phyloP scores from a whole-genome alignment of 352 stramenopile species.

The Pythium phragmitis region DNA sequence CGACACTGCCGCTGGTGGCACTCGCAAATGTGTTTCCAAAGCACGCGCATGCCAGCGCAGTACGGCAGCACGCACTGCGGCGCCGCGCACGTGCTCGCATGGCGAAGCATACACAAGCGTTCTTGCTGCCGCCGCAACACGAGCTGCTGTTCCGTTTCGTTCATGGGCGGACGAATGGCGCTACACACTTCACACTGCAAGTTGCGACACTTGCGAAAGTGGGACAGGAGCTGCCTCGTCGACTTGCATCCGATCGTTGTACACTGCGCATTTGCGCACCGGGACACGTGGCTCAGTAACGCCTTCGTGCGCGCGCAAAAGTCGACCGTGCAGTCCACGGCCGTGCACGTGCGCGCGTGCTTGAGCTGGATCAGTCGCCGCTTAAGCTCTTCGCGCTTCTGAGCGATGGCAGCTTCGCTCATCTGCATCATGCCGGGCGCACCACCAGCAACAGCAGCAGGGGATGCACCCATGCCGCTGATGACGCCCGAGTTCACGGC shows the following conservation, averaged over 20 bases:
- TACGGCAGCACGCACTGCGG: conserved; percentile 77
- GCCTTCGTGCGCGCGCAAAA: conserved; percentile 83
- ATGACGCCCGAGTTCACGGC: conserved; percentile 8
- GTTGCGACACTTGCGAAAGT: conserved; percentile 88
- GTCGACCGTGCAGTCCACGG: conserved; percentile 68
- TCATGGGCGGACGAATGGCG: conserved; percentile 86
- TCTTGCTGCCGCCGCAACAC: conserved; percentile 86
- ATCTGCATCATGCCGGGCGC: conserved; percentile 59
- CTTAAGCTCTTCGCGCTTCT: conserved; percentile 86
- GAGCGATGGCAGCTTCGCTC: conserved; percentile 79
- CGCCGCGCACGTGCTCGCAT: conserved; percentile 75
- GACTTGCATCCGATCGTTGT: conserved; percentile 89
- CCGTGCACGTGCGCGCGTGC: conserved; percentile 81
- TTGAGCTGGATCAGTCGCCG: conserved; percentile 85
- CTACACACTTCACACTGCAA: conserved; percentile 87
- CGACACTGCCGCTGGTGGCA: conserved; percentile 87
- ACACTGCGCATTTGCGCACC: conserved; percentile 81
- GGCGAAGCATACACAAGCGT: conserved; percentile 83
- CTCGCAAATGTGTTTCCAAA: conserved; percentile 92
- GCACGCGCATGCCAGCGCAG: conserved; percentile 84
- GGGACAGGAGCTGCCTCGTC: conserved; percentile 80
- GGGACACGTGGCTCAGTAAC: conserved; percentile 76
- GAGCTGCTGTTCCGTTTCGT: conserved; percentile 82
- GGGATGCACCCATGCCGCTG: conserved; percentile 7
- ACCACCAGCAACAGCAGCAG: conserved; percentile 17